Conservation (phyloP, 345 rosid genomes). For the Eucalyptus regnans region DNA sequence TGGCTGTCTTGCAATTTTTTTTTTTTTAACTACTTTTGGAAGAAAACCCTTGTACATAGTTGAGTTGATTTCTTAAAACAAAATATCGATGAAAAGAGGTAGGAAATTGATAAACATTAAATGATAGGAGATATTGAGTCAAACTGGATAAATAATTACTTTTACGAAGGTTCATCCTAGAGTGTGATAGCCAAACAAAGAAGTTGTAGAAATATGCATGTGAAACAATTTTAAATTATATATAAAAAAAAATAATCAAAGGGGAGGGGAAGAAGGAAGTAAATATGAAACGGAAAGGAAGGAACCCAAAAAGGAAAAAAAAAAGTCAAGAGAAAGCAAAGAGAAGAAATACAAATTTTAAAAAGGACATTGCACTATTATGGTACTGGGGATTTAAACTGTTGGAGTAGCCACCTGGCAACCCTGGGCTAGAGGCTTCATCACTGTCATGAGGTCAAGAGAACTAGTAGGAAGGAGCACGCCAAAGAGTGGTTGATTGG, state of each 20-base stretch:
- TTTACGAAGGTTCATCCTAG: not conserved
- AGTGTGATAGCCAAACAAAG: not conserved
- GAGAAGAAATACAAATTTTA: not conserved
- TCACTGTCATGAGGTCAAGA: not conserved
- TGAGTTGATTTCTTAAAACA: not conserved
- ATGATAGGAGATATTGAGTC: not conserved
- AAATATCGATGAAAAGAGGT: not conserved
- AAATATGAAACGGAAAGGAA: not conserved
- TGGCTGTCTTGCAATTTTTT: not conserved
- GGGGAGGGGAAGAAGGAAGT: not conserved
- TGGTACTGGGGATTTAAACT: not conserved
- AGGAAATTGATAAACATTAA: not conserved
- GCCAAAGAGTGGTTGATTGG: not conserved
- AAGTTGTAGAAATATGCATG: not conserved
- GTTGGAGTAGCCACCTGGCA: not conserved
- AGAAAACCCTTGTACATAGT: not conserved
- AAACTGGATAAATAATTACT: not conserved
- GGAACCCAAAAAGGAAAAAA: not conserved
- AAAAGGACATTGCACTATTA: not conserved
- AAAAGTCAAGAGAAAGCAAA: not conserved
- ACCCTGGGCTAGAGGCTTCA: not conserved
- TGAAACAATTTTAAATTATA: not conserved
- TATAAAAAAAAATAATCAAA: not conserved
- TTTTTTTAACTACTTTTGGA: not conserved
- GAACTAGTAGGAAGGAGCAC: not conserved